Base-by-base conservation (phyloP, 768 basidiomycete genomes). In the Rossbeevera mucosa region DNA sequence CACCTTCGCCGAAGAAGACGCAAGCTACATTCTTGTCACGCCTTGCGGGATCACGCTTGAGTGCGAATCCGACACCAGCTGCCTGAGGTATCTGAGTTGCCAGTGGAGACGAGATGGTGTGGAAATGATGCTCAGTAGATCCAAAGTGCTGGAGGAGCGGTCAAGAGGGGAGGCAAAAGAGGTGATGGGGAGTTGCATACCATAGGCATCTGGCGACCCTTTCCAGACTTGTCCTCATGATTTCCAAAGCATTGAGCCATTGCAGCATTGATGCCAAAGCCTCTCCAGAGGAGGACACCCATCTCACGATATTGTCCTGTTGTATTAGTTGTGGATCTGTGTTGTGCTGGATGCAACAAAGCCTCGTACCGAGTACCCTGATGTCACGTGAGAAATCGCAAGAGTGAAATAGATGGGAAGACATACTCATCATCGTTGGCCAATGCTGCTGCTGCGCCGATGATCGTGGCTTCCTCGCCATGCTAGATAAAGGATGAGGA, bases 1-100 rank as follows among this genome's bases (percentile, higher is more conserved):
- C 91, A 54, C 92, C 94, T 71, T 97, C 94, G 21, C 94, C 94
- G 57, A 95, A 94, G 69, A 84, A 96, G 47, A 91, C 91, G 9
- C 84, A 87, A 0, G 94, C 92, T 45, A 93, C 84, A 51, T 85
- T 86, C 48, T 80, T 82, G 43, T 78, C 77, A 26, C 83, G 78
- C 30, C 86, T 82, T 44, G 69, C 72, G 0, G 86, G 85, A 41
- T 88, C 85, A 4, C 93, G 84, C 60, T 85, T 85, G 50, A 97
- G 76, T 1, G 94, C 92, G 63, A 90, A 95, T 0, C 81, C 94
- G 6, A 95, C 91, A 14, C 94, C 94, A 0, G 94, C 93, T 21
- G 92, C 94, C 69, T 94, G 92, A 7, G 91, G 93, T 59, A 96
- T 91, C 70, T 97, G 94, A 1, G 94, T 97, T 9, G 88, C 91